A percentile compares a stretch with the other conserved stretches of the same genome.
phyloP scores from a whole-genome alignment of 345 rosid species.

The Eucalyptus tenuipes region DNA sequence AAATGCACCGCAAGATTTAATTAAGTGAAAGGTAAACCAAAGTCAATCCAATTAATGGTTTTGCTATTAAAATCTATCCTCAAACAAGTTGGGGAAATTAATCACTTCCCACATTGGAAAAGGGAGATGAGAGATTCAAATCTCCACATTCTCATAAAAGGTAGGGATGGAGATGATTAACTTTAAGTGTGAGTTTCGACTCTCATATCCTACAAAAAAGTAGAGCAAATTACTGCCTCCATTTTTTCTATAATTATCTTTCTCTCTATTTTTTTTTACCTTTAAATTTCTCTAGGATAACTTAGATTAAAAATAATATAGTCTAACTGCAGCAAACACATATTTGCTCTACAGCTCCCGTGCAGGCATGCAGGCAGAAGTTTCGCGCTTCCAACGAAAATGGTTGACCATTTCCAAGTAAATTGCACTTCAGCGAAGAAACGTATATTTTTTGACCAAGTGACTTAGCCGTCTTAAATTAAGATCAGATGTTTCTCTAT shows the following conservation, averaged over 20 bases:
- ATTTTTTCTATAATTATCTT: background rate
- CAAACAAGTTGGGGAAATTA: background rate
- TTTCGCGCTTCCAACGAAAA: background rate
- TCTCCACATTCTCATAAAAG: fast-evolving
- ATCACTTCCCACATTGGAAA: too few relatives aligned
- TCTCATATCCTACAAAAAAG: too few relatives aligned
- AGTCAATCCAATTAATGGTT: background rate
- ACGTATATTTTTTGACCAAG: background rate
- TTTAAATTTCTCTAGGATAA: background rate
- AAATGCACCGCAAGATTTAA: background rate
- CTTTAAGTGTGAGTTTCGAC: too few relatives aligned
- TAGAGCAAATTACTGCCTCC: background rate
- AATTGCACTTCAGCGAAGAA: background rate
- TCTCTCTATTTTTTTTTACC: background rate
- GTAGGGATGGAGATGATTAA: too few relatives aligned
- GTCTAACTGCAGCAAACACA: background rate
- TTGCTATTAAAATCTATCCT: background rate
- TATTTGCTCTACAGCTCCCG: background rate
- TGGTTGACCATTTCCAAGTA: background rate
- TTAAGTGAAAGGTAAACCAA: background rate
- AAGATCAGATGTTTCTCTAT: background rate
- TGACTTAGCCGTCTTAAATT: background rate
- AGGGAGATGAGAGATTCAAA: fast-evolving
- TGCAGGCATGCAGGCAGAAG: background rate
- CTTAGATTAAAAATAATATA: background rate